Base-by-base conservation (phyloP, 2,329 filamentous ascomycete genomes). In the Beauveria varroae region DNA sequence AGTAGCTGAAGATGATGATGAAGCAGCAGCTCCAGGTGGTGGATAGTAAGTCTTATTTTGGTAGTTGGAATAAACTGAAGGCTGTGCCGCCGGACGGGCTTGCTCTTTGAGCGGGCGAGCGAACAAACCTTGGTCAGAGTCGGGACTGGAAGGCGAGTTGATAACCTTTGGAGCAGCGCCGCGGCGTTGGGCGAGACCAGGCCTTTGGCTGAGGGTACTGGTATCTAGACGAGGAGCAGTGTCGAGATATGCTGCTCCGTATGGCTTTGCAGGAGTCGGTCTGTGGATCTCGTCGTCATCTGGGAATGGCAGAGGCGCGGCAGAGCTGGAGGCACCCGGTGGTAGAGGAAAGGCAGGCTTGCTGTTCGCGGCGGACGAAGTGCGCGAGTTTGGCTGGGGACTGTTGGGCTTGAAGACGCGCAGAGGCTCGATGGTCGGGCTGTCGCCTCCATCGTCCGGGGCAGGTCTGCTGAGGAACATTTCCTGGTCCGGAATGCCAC, bases 361-460 rank as follows among this genome's bases (percentile, higher is more conserved):
- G 69, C 75, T 83, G 69, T 75, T 64, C 10, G 69, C 68, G 50
- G 66, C 63, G 41, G 72, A 71, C 9, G 70, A 67, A 58, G 64
- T 68, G 65, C 76, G 75, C 60, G 78, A 77, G 60, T 74, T 71
- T 60, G 85, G 85, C 57, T 80, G 80, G 37, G 87, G 83, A 62
- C 86, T 89, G 68, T 86, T 84, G 61, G 87, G 86, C 74, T 96
- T 96, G 78, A 87, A 88, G 72, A 96, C 96, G 70, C 91, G 86
- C 75, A 96, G 76, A 63, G 92, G 92, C 69, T 90, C 90, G 67
- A 96, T 84, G 20, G 89, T 90, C 62, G 91, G 90, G 68, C 90
- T 91, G 68, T 91, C 86, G 54, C 76, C 76, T 63, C 78, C 78
- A 52, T 82, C 79, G 12, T 76, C 73, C 9, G 77, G 77, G 60